Percentiles rank a stretch among this genome's conserved stretches.
These are phyloP conservation scores for Leccinum variicolor DNA, from an alignment of 768 basidiomycete genomes.

Conservation along the genomic window DNA sequence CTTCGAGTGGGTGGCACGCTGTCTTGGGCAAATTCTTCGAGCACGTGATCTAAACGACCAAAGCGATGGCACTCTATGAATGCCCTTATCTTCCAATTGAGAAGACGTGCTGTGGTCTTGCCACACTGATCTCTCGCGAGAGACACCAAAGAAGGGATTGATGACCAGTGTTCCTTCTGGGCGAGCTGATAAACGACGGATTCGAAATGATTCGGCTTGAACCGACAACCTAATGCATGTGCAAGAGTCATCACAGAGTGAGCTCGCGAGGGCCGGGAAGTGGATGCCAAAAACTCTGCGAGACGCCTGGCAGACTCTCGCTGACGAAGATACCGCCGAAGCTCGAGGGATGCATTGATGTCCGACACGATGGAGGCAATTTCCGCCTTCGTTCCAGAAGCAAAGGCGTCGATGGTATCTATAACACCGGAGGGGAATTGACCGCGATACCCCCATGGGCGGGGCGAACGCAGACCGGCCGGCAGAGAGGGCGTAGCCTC, in stretches of 20 bases:
- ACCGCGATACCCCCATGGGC: conserved; percentile 1
- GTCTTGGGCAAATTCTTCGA: conserved; percentile 49
- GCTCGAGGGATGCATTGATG: conserved; percentile 21
- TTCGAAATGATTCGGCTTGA: conserved; percentile 60
- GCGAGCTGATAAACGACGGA: conserved; percentile 49
- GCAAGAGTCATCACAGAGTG: conserved; percentile 47
- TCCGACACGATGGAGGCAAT: conserved; percentile 5
- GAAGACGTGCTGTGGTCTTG: conserved; percentile 49
- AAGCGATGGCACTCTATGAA: conserved; percentile 53
- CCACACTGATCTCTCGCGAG: conserved; percentile 50
- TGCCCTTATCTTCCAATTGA: conserved; percentile 71
- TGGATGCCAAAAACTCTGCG: conserved; percentile 33
- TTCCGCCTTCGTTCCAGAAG: conserved; percentile 14
- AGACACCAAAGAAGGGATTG: conserved; percentile 45
- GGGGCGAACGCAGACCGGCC: background rate
- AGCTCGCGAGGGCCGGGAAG: conserved; percentile 38
- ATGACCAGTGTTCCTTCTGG: conserved; percentile 44
- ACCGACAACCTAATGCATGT: conserved; percentile 43
- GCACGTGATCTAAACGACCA: conserved; percentile 39
- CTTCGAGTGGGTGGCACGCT: conserved; percentile 49
- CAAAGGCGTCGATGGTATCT: conserved; percentile 24
- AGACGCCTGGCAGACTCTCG: conserved; percentile 31
- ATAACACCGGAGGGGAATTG: conserved; percentile 25
- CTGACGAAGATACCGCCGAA: conserved; percentile 30
- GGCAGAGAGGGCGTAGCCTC: conserved; percentile 1